phyloP scores from a whole-genome alignment of 208 protist species.

The Acanthamoeba royreba region DNA sequence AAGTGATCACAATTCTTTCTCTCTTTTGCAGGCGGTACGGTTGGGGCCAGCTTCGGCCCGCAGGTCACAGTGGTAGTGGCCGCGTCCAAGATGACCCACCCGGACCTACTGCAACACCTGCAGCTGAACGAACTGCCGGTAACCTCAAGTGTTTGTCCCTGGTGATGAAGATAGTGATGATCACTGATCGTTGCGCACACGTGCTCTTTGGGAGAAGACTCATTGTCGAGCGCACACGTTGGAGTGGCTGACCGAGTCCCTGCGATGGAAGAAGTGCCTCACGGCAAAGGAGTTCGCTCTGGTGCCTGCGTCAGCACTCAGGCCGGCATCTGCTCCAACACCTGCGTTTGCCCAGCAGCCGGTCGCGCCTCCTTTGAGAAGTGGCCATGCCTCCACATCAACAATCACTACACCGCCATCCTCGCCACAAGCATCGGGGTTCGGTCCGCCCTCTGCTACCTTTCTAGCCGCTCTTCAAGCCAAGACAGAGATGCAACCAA shows the following conservation, averaged over 20 bases:
- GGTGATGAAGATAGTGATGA: neutral
- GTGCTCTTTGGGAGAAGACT: neutral
- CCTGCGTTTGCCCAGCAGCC: too few relatives aligned
- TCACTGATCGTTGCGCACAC: neutral
- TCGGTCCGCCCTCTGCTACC: neutral
- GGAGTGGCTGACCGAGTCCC: slow-evolving; percentile 31
- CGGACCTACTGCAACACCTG: neutral
- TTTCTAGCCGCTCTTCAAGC: neutral
- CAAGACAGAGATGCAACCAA: neutral
- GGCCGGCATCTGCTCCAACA: neutral
- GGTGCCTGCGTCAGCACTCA: neutral
- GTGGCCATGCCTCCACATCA: too few relatives aligned
- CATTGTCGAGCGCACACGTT: neutral
- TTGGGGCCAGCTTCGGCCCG: neutral
- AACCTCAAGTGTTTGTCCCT: neutral
- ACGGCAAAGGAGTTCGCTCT: slow-evolving; percentile 27
- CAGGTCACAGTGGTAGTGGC: neutral
- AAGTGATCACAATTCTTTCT: too few relatives aligned
- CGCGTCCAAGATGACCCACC: neutral
- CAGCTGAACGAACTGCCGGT: neutral
- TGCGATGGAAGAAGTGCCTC: slow-evolving; percentile 32
- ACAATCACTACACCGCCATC: too few relatives aligned
- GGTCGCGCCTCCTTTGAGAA: too few relatives aligned
- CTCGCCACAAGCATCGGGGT: neutral
- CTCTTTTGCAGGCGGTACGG: neutral